Evolutionary conservation across 2,329 filamentous ascomycete species (phyloP), one percentile per base, ranked within the genome.

Genomic region (Allantophomopsis cytisporea): DNA sequence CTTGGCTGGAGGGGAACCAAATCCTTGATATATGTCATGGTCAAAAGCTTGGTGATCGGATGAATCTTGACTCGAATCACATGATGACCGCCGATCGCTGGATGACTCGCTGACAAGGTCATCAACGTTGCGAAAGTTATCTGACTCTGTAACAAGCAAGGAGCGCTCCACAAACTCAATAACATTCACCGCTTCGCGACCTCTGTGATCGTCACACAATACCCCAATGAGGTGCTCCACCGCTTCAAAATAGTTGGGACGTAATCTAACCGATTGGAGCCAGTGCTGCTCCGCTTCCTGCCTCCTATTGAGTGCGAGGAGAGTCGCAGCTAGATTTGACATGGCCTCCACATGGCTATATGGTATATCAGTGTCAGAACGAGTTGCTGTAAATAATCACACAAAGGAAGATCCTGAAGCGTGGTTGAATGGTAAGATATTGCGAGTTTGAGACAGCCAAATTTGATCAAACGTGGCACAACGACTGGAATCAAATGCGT

Each of bases 181-280:
- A 38, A 94, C 78, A 37, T 81, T 76, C 43, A 98, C 79, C 7
- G 91, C 91, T 55, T 96, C 86, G 50, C 73, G 77, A 37, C 79
- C 83, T 45, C 88, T 74, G 42, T 93, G 82, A 44, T 79, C 84
- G 37, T 73, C 76, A 55, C 89, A 95, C 14, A 96, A 60, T 36
- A 96, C 65, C 1, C 87, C 86, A 21, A 96, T 83, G 1, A 98
- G 71, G 63, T 96, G 88, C 56, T 98, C 91, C 2, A 91, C 86
- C 7, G 91, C 88, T 61, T 98, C 91, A 41, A 98, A 83, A 60
- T 94, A 93, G 54, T 78, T 83, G 1, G 91, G 91, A 7, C 84
- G 79, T 41, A 84, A 65, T 53, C 78, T 83, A 18, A 96, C 77
- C n/a, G 87, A 87, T 44, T 73, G 76, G 47, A 81, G 67, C 91